phyloP scores from a whole-genome alignment of 2,329 filamentous ascomycete species.

The Coleophoma cylindrospora region DNA sequence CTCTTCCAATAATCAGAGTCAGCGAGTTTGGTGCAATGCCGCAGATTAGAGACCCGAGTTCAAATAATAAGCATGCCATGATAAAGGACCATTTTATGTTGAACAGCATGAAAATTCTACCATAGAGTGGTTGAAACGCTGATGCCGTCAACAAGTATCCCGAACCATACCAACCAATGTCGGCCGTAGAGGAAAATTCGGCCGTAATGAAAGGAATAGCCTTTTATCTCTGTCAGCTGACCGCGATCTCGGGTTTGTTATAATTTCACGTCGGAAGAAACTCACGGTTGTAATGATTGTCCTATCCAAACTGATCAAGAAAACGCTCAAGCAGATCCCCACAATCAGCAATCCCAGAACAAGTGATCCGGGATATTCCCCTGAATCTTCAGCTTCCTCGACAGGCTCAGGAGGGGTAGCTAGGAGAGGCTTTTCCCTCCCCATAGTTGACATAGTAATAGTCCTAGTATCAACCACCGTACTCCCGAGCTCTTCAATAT shows the following conservation, averaged over 20 bases:
- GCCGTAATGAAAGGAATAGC: constrained; percentile 34
- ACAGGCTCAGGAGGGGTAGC: neutral
- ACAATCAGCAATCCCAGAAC: constrained; percentile 18
- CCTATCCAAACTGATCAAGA: constrained; percentile 21
- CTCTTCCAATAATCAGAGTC: constrained; percentile 27
- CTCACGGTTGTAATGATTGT: constrained; percentile 19
- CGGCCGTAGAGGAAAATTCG: constrained; percentile 28
- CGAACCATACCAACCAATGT: constrained; percentile 32
- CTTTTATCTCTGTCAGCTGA: constrained; percentile 11
- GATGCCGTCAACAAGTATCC: constrained; percentile 29
- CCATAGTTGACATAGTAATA: neutral
- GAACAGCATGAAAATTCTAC: constrained; percentile 14
- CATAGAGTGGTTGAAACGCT: constrained; percentile 17
- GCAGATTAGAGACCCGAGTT: constrained; percentile 26
- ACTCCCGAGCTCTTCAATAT: neutral
- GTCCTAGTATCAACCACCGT: neutral
- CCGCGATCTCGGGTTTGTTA: neutral
- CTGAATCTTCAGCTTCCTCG: constrained; percentile 1
- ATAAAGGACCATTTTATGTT: constrained; percentile 22
- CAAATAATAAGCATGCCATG: constrained; percentile 22
- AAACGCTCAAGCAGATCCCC: constrained; percentile 23
- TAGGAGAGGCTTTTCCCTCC: constrained; percentile 2
- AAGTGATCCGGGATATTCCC: constrained; percentile 18
- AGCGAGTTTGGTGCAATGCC: constrained; percentile 25
- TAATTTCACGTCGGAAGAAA: neutral